phyloP scores from a whole-genome alignment of 2,329 filamentous ascomycete species.

The Diaporthe sp. region DNA sequence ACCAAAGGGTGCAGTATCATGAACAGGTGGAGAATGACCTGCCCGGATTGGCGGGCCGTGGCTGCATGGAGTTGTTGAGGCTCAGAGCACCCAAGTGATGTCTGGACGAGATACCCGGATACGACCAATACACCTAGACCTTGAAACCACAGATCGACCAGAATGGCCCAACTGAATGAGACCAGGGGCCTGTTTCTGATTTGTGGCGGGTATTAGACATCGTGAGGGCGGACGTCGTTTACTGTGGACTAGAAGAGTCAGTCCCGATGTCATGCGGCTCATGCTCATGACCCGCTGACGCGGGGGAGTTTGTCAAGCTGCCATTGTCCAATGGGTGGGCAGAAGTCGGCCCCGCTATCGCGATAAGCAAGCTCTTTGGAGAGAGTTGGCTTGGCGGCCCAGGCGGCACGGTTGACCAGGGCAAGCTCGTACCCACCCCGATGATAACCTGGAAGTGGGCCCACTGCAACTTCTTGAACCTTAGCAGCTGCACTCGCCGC shows the following conservation, averaged over 20 bases:
- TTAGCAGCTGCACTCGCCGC: not conserved
- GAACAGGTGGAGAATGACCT: not conserved
- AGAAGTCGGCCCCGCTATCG: not conserved
- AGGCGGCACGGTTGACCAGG: not conserved
- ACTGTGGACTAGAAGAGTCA: conserved; percentile 5
- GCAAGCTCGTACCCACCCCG: conserved; percentile 15
- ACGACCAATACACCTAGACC: not conserved
- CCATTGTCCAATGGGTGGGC: conserved; percentile 32
- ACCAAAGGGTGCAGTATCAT: not conserved
- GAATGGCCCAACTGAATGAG: not conserved
- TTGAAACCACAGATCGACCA: not conserved
- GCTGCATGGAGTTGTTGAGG: not conserved
- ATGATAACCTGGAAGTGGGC: conserved; percentile 21
- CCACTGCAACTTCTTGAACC: not conserved
- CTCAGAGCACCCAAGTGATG: not conserved
- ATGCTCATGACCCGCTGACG: conserved; percentile 3
- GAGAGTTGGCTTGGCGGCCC: not conserved
- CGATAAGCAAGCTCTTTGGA: not conserved
- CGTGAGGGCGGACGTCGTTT: not conserved
- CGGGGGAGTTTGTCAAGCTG: conserved; percentile 21
- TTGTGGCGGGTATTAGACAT: not conserved
- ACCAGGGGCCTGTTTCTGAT: not conserved
- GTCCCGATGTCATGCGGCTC: conserved; percentile 15
- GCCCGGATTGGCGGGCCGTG: not conserved
- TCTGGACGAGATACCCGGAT: not conserved